A percentile compares a stretch with the other conserved stretches of the same genome.
Conservation (phyloP, 441 rosid genomes). For the Pelargonium myrrhifolium region DNA sequence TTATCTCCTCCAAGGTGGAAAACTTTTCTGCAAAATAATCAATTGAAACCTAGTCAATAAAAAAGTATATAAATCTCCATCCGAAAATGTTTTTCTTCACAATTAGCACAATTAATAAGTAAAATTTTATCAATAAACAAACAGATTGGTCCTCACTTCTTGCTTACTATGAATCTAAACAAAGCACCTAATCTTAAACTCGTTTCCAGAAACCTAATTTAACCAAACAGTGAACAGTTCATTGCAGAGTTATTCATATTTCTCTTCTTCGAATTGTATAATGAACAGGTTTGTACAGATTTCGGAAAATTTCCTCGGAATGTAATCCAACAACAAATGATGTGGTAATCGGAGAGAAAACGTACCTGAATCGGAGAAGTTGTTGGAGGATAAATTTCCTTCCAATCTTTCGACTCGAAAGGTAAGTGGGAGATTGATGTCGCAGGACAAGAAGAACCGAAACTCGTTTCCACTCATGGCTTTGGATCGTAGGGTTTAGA, state of each 20-base stretch:
- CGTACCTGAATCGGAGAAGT: constrained; percentile 51
- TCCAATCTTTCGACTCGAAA: constrained; percentile 81
- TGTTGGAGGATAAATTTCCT: constrained; percentile 50
- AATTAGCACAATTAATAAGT: not conserved
- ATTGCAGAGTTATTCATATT: not conserved
- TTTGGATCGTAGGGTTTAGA: constrained; percentile 1
- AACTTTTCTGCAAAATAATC: constrained; percentile 34
- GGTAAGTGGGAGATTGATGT: constrained; percentile 83
- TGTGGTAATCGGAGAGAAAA: not conserved
- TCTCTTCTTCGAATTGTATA: no score
- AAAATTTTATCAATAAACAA: not conserved
- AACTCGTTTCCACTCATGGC: constrained; percentile 78
- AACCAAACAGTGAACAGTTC: not conserved
- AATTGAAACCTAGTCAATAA: not conserved
- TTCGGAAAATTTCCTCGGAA: no score
- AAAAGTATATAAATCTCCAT: not conserved
- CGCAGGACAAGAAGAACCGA: constrained; percentile 90
- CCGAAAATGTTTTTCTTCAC: not conserved
- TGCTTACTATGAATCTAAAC: not conserved
- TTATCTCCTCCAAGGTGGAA: constrained; percentile 44
- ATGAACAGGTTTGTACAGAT: no score
- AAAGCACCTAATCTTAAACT: not conserved
- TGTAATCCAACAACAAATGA: not conserved
- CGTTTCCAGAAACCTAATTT: not conserved
- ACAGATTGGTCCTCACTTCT: not conserved